These are phyloP conservation scores for Austroboletus eburneus DNA, from an alignment of 768 basidiomycete genomes.

Conservation along the genomic window DNA sequence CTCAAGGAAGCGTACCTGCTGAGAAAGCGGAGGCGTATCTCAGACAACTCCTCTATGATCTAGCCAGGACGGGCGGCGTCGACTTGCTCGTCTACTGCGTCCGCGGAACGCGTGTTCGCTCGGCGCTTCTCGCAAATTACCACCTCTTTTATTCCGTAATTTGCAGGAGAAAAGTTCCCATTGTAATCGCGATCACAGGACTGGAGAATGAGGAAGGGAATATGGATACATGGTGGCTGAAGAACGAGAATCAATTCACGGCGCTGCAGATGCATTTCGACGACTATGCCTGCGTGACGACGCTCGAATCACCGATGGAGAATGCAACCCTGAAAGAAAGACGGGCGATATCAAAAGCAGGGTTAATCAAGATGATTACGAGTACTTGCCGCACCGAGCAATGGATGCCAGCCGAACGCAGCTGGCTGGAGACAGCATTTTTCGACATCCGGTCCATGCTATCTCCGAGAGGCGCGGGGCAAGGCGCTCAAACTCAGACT, in stretches of 20 bases:
- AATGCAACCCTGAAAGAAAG: constrained; percentile 12
- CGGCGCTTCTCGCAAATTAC: constrained; percentile 36
- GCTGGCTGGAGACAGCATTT: constrained; percentile 24
- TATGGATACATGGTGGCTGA: constrained; percentile 35
- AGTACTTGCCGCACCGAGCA: constrained; percentile 15
- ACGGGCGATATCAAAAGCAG: constrained; percentile 20
- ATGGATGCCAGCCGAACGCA: constrained; percentile 28
- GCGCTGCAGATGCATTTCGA: constrained; percentile 25
- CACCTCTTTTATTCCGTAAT: constrained; percentile 37
- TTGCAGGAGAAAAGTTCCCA: constrained; percentile 37
- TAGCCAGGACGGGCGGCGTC: constrained; percentile 34
- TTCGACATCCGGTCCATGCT: constrained; percentile 25
- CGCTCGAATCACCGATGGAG: constrained; percentile 16
- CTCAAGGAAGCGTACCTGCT: constrained; percentile 24
- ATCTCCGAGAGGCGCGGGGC: constrained; percentile 7
- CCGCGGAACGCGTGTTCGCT: constrained; percentile 36
- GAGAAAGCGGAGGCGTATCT: constrained; percentile 29
- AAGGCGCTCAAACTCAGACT: too few species aligned
- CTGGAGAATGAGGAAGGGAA: constrained; percentile 34
- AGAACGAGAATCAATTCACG: constrained; percentile 22
- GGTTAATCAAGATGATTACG: constrained; percentile 20
- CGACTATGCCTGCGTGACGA: constrained; percentile 32
- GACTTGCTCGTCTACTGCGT: constrained; percentile 40
- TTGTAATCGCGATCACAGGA: constrained; percentile 38
- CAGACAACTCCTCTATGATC: constrained; percentile 32